Evolutionary conservation across 148 eudicot species (phyloP).

Genomic region (Vaccinium macrocarpon): DNA sequence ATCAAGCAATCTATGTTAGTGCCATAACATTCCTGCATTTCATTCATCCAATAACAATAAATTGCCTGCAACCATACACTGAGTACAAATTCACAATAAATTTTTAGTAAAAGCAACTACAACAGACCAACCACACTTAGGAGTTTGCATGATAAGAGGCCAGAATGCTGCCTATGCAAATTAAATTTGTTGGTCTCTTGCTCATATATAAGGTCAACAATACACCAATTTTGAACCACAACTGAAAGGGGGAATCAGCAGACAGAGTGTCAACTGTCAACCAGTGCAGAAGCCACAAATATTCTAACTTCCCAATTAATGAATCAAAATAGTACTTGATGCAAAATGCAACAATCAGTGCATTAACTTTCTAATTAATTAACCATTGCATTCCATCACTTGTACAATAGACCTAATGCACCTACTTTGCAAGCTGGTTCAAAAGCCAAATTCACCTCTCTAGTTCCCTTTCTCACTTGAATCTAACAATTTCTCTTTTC

Average conservation of each 20-base stretch:
- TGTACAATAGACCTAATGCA: neutral
- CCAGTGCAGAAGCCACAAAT: slow-evolving; percentile 1
- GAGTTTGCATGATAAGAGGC: neutral
- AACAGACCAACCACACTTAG: neutral
- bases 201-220: neutral
- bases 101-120: neutral
- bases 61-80: neutral
- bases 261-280: neutral
- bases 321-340: neutral
- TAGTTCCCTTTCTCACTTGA: neutral
- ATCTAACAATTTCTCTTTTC: neutral
- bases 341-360: neutral
- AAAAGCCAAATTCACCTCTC: neutral
- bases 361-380: too few relatives aligned
- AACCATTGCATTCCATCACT: neutral
- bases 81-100: neutral
- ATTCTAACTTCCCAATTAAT: neutral
- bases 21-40: neutral
- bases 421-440: neutral
- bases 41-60: neutral
- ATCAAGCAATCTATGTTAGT: neutral
- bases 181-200: neutral
- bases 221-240: neutral
- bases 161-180: slow-evolving; percentile 1
- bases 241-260: neutral